Evolutionary conservation across 2,329 filamentous ascomycete species (phyloP).

Genomic region (Alternaria viburni): DNA sequence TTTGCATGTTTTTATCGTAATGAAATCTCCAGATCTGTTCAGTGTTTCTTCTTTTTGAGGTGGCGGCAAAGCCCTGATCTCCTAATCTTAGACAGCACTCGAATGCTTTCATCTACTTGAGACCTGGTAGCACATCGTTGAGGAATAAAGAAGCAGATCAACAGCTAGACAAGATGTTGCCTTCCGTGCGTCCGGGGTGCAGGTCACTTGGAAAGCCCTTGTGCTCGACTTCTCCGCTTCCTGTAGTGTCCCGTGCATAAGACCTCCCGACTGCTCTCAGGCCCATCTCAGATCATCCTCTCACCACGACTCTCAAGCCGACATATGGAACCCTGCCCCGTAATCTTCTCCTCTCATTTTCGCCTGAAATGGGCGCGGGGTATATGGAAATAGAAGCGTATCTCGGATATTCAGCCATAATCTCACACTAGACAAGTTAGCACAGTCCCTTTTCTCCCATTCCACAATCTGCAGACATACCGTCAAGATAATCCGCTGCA

Average conservation of each 20-base stretch:
- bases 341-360: accelerated
- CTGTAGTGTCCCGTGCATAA: neutral
- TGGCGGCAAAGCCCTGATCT: too few species aligned
- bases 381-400: neutral
- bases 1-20: too few species aligned
- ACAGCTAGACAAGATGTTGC: neutral
- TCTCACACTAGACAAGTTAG: neutral
- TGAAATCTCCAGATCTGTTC: too few species aligned
- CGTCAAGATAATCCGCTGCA: conserved; percentile 74
- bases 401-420: neutral
- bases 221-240: neutral
- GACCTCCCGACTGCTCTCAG: neutral
- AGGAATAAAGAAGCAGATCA: neutral
- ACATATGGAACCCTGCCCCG: accelerated
- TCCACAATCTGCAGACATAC: conserved; percentile 10
- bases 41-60: too few species aligned
- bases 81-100: too few species aligned
- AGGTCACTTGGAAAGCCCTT: neutral
- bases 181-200: accelerated
- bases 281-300: neutral
- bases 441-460: neutral
- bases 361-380: neutral
- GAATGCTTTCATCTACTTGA: too few species aligned
- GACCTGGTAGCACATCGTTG: too few species aligned
- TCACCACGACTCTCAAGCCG: neutral